Conservation (phyloP, 2,329 filamentous ascomycete genomes). For the Fusarium dimerum region DNA sequence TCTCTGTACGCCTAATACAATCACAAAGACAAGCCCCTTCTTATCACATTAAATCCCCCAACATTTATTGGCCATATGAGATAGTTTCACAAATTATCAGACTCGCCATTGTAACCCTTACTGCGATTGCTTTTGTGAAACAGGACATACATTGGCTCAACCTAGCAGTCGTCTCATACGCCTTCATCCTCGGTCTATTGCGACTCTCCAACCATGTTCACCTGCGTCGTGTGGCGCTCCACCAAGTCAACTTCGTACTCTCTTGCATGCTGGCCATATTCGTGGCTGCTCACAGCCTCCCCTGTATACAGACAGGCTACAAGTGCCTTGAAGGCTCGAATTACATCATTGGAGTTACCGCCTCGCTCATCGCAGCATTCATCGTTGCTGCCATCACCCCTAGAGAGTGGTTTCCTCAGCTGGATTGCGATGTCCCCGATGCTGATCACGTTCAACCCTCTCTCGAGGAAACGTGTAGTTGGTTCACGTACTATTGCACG, state of each 20-base stretch:
- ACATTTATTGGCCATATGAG: conserved; percentile 45
- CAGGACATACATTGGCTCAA: conserved; percentile 39
- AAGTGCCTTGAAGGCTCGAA: conserved; percentile 30
- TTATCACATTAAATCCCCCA: conserved; percentile 37
- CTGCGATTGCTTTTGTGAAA: conserved; percentile 37
- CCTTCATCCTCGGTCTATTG: conserved; percentile 45
- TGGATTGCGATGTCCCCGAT: conserved; percentile 40
- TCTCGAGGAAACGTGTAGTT: conserved; percentile 55
- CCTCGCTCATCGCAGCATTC: conserved; percentile 39
- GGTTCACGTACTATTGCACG: conserved; percentile 52
- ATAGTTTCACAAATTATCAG: conserved; percentile 43
- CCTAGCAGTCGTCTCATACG: conserved; percentile 40
- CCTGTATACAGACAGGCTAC: conserved; percentile 42
- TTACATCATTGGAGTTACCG: conserved; percentile 37
- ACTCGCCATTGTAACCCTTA: conserved; percentile 41
- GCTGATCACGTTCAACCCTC: conserved; percentile 44
- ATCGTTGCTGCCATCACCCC: conserved; percentile 47
- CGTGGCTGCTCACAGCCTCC: conserved; percentile 40
- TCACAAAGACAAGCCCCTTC: conserved; percentile 29
- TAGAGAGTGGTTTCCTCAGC: conserved; percentile 49
- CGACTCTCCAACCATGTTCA: conserved; percentile 42
- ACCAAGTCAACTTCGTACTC: conserved; percentile 51
- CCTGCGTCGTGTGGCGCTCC: conserved; percentile 49
- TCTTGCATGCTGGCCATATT: conserved; percentile 39
- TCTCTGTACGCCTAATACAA: conserved; percentile 36